These are phyloP conservation scores for Tetrapisispora pingtungensis DNA, from an alignment of 805 yeast genomes.

Conservation along the genomic window DNA sequence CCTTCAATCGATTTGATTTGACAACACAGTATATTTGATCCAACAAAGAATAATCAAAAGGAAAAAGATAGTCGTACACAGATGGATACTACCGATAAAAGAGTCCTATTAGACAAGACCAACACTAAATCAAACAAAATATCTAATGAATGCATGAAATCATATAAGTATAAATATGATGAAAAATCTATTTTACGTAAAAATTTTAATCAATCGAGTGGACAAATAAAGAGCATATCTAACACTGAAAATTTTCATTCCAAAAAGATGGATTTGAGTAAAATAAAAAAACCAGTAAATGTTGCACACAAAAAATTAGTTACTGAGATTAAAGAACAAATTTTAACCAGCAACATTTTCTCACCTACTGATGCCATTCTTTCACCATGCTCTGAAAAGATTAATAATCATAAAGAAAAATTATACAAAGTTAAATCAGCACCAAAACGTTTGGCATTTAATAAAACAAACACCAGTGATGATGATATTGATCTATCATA, in stretches of 20 bases:
- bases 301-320: not conserved
- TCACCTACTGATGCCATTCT: slow-evolving; percentile 52
- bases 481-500: slow-evolving; percentile 1
- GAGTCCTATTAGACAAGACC: not conserved
- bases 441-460: slow-evolving; percentile 11
- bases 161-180: not conserved
- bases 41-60: too few species aligned
- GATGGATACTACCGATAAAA: not conserved
- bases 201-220: not conserved
- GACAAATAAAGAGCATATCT: not conserved
- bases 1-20: too few species aligned
- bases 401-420: slow-evolving; percentile 37
- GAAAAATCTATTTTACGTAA: not conserved
- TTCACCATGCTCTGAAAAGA: slow-evolving; percentile 50
- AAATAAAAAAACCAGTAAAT: not conserved
- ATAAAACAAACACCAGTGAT: slow-evolving; percentile 1
- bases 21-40: too few species aligned
- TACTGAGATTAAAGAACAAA: not conserved
- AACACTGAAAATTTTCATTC: too few species aligned
- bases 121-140: not conserved
- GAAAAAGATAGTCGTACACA: too few species aligned
- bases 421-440: slow-evolving; percentile 11
- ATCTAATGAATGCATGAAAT: not conserved
- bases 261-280: not conserved
- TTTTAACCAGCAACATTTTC: slow-evolving; percentile 25